Evolutionary conservation across 202 grass and related monocot species (phyloP).

Genomic region (Eragrostis tef): DNA sequence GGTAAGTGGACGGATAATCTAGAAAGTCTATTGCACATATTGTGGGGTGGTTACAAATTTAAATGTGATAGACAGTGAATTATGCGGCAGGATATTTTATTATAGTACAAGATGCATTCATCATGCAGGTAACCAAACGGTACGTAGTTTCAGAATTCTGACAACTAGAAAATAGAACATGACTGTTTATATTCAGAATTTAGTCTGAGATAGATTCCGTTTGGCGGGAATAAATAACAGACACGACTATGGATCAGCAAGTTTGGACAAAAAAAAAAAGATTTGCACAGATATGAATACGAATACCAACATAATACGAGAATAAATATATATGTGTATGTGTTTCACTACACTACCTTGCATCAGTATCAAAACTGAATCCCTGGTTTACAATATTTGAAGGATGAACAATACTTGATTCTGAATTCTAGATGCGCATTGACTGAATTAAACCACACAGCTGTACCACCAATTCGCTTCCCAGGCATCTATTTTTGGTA

Average conservation of each 20-base stretch:
- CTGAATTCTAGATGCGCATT: conserved; percentile 53
- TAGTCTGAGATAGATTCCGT: neutral
- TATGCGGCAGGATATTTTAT: neutral
- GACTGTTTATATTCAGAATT: neutral
- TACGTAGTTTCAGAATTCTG: no score
- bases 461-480: conserved; percentile 59
- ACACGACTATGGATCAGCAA: neutral
- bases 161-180: neutral
- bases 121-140: conserved; percentile 20
- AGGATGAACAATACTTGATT: conserved; percentile 50
- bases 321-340: no score
- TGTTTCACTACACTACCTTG: no score
- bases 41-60: neutral
- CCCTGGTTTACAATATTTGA: conserved; percentile 21
- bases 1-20: neutral
- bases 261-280: conserved; percentile 4
- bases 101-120: neutral
- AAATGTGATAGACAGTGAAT: neutral
- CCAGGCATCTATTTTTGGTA: conserved; percentile 49
- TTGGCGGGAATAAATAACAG: neutral
- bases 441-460: conserved; percentile 64
- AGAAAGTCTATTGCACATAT: neutral
- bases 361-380: conserved; percentile 30
- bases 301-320: neutral
- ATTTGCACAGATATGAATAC: conserved; percentile 14